These are phyloP conservation scores for Gaeumannomyces sp. DNA, from an alignment of 2,329 filamentous ascomycete species.

Conservation along the genomic window DNA sequence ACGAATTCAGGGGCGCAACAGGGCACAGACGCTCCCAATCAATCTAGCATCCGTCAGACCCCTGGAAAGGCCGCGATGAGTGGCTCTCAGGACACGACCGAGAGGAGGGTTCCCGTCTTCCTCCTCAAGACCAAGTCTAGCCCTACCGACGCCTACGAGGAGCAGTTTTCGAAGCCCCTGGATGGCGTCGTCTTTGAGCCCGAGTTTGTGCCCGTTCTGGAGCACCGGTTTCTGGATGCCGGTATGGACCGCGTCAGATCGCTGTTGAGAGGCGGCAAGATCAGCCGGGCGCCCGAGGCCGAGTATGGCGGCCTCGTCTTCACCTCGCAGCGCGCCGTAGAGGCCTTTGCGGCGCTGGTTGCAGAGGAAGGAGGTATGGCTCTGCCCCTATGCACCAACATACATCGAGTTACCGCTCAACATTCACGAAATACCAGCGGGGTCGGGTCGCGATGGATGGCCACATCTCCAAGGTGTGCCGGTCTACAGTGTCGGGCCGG, in stretches of 20 bases:
- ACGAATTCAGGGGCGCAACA: background rate
- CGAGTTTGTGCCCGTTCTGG: slow-evolving; percentile 68
- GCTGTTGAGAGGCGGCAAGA: slow-evolving; percentile 38
- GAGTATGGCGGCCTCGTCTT: slow-evolving; percentile 74
- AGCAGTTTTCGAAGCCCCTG: slow-evolving; percentile 49
- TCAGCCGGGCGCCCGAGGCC: slow-evolving; percentile 31
- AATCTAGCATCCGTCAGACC: background rate
- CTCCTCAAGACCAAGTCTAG: slow-evolving; percentile 72
- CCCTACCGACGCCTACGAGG: slow-evolving; percentile 66
- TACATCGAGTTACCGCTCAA: slow-evolving; percentile 16
- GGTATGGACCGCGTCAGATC: slow-evolving; percentile 48
- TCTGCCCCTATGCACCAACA: background rate
- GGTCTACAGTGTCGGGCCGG: slow-evolving; percentile 75
- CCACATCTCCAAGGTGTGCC: slow-evolving; percentile 50
- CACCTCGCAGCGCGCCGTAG: slow-evolving; percentile 77
- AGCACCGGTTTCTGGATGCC: slow-evolving; percentile 59
- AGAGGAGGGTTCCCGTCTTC: slow-evolving; percentile 51
- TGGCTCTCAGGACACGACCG: background rate
- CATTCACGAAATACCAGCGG: slow-evolving; percentile 14
- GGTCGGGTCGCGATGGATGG: slow-evolving; percentile 29
- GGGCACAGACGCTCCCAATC: slow-evolving; percentile 3
- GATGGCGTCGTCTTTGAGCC: slow-evolving; percentile 48
- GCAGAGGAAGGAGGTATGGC: slow-evolving; percentile 40
- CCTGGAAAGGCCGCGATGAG: background rate
- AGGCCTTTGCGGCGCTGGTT: slow-evolving; percentile 64